Evolutionary conservation across 1,284 basidiomycete genomes (phyloP).

Genomic region (Tremellales sp.): DNA sequence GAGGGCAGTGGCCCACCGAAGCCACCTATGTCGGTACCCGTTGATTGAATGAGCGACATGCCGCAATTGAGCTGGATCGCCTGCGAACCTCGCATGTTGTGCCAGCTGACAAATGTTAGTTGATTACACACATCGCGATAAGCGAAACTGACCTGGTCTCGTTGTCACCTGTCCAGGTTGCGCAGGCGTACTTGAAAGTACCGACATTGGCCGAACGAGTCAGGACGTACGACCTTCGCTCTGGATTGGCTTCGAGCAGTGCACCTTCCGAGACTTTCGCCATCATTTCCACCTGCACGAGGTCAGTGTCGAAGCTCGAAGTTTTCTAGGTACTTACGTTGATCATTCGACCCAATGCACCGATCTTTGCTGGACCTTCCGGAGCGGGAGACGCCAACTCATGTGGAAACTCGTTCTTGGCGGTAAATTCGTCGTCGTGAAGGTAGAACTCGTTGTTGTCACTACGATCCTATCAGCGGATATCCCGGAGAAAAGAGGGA

Average conservation of each 20-base stretch:
- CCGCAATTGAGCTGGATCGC: conserved; percentile 43
- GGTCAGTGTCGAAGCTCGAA: neutral
- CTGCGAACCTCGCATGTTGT: conserved; percentile 48
- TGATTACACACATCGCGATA: neutral
- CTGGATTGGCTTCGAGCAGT: conserved; percentile 31
- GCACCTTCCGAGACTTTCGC: conserved; percentile 45
- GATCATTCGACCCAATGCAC: conserved; percentile 47
- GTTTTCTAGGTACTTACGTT: conserved; percentile 33
- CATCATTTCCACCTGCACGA: conserved; percentile 44
- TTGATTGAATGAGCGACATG: conserved; percentile 45
- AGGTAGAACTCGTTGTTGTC: conserved; percentile 52
- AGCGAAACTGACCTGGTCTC: conserved; percentile 22
- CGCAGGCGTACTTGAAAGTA: conserved; percentile 48
- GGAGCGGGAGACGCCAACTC: conserved; percentile 14
- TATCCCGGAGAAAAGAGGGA: neutral
- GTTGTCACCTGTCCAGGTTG: conserved; percentile 51
- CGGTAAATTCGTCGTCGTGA: conserved; percentile 45
- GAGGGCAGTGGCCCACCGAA: conserved; percentile 49
- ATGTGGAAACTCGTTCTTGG: conserved; percentile 25
- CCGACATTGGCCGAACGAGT: conserved; percentile 50
- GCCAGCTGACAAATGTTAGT: conserved; percentile 45
- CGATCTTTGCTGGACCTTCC: conserved; percentile 32
- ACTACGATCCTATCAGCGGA: conserved; percentile 21
- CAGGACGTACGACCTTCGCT: conserved; percentile 47
- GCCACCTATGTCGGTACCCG: conserved; percentile 48